Evolutionary conservation across 805 yeast species (phyloP).

Genomic region (Saccharomyces mikatae): DNA sequence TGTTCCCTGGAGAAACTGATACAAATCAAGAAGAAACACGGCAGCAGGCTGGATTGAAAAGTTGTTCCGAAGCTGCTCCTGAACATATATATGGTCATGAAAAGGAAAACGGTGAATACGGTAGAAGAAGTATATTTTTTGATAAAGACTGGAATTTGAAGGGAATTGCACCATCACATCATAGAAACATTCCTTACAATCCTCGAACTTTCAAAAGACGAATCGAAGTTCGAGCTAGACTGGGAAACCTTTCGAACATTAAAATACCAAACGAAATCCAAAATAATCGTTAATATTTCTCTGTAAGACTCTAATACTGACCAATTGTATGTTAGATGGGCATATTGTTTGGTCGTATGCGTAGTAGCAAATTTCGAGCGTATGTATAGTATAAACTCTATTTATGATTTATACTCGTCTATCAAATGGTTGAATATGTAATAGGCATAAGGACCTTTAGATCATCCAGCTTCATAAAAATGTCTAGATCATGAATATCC

Average conservation of each 20-base stretch:
- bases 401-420: not conserved
- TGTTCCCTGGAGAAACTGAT: slow-evolving; percentile 22
- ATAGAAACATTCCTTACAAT: slow-evolving; percentile 25
- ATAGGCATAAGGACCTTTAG: not conserved
- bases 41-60: slow-evolving; percentile 28
- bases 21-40: slow-evolving; percentile 30
- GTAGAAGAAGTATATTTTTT: slow-evolving; percentile 46
- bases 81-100: slow-evolving; percentile 15
- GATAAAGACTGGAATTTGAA: slow-evolving; percentile 60
- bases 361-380: not conserved
- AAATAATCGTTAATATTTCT: not conserved
- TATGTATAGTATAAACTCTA: not conserved
- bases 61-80: slow-evolving; percentile 36
- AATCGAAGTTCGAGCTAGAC: slow-evolving; percentile 1
- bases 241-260: slow-evolving; percentile 3
- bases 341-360: not conserved
- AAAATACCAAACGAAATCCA: not conserved
- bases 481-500: slow-evolving; percentile 5
- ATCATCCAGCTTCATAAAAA: slow-evolving; percentile 2
- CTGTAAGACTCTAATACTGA: not conserved
- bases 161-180: slow-evolving; percentile 43
- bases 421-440: not conserved
- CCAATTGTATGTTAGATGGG: not conserved
- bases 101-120: slow-evolving; percentile 27
- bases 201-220: slow-evolving; percentile 27